phyloP scores from a whole-genome alignment of 202 grass and related monocot species.

The Setaria viridis region DNA sequence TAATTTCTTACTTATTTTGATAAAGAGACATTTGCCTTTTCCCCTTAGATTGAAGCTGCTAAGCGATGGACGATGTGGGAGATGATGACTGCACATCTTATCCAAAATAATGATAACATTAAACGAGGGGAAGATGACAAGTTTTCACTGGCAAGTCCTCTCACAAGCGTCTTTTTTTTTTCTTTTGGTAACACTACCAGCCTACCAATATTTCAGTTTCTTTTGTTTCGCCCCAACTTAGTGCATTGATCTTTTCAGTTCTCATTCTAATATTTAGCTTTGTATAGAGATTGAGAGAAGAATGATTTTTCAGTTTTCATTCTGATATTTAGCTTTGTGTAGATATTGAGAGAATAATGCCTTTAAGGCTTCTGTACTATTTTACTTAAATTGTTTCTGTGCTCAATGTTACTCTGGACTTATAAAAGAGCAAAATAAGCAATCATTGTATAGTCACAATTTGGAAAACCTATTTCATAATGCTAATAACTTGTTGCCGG shows the following conservation, averaged over 20 bases:
- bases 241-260: background rate
- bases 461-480: background rate
- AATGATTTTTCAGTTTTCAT: background rate
- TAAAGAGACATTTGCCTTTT: constrained; percentile 36
- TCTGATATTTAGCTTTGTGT: background rate
- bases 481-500: background rate
- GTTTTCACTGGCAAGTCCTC: constrained; percentile 77
- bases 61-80: constrained; percentile 98
- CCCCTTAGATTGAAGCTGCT: constrained; percentile 73
- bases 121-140: constrained; percentile 85
- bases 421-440: background rate
- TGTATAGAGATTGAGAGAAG: background rate
- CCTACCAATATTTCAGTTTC: background rate
- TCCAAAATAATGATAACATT: constrained; percentile 82
- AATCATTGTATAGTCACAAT: background rate
- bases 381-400: background rate
- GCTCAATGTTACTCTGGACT: background rate
- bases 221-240: background rate
- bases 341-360: background rate
- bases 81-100: constrained; percentile 96
- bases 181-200: background rate
- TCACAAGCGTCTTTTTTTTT: constrained; percentile 31
- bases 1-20: background rate
- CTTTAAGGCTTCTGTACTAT: background rate
- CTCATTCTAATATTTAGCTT: background rate